phyloP scores from a whole-genome alignment of 495 filamentous ascomycete species.

The Tuber calosporum region DNA sequence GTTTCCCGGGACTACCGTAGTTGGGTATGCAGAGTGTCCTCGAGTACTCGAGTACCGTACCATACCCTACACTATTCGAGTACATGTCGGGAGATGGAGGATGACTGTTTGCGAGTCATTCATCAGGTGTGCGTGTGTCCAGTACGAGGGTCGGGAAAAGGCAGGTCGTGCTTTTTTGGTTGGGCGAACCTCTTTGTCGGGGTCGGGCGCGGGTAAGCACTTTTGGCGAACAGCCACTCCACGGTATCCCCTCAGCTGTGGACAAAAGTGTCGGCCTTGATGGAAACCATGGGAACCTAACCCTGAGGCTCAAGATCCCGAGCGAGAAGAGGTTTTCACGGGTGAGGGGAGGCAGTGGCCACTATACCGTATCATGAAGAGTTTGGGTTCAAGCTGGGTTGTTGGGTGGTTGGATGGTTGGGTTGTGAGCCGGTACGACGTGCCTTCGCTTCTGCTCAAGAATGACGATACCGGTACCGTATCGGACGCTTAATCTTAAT shows the following conservation, averaged over 20 bases:
- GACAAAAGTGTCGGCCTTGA: neutral
- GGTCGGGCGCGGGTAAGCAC: neutral
- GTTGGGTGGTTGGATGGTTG: too few species aligned
- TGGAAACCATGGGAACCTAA: neutral
- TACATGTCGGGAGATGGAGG: neutral
- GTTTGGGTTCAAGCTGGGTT: neutral
- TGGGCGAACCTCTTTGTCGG: neutral
- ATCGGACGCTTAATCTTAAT: neutral
- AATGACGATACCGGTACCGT: neutral
- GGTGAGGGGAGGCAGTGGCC: neutral
- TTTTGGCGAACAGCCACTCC: constrained; percentile 1
- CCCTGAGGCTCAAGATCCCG: neutral
- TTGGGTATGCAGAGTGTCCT: neutral
- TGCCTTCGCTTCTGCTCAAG: neutral
- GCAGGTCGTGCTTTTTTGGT: neutral
- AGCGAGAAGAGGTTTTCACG: neutral
- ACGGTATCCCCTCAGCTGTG: neutral
- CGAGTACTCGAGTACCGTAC: neutral
- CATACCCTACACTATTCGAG: too few species aligned
- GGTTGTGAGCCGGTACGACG: too few species aligned
- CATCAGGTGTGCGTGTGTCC: neutral
- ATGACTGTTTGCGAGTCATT: constrained; percentile 5
- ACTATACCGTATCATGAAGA: neutral
- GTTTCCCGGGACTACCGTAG: neutral
- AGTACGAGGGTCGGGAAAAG: neutral